A percentile compares a stretch with the other conserved stretches of the same genome.
Conservation (phyloP, 2,329 filamentous ascomycete genomes). For the Triangularia setosa region DNA sequence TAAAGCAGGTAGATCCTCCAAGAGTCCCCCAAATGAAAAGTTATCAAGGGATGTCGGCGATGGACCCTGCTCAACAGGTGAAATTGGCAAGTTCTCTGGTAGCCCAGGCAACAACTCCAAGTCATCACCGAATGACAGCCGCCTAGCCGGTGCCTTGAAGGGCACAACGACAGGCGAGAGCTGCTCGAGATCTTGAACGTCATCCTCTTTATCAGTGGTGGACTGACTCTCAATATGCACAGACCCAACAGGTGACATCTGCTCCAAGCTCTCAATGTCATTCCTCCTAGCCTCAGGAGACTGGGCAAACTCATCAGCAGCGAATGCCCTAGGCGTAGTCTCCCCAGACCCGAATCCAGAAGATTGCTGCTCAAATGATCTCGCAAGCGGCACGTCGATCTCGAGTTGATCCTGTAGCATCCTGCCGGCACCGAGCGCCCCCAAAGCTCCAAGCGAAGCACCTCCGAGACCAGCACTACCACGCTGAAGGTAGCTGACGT, state of each 20-base stretch:
- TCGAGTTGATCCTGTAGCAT: conserved; percentile 14
- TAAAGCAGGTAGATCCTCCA: not conserved
- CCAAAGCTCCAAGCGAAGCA: not conserved
- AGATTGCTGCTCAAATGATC: not conserved
- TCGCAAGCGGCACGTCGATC: not conserved
- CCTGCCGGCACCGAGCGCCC: not conserved
- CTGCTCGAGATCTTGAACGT: not conserved
- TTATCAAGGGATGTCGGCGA: not conserved
- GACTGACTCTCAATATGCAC: not conserved
- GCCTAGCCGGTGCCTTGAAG: not conserved
- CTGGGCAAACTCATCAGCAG: not conserved
- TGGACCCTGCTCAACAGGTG: conserved; percentile 11
- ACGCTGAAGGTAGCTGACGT: conserved; percentile 18
- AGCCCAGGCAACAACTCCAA: conserved; percentile 14
- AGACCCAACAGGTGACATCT: not conserved
- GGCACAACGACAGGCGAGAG: not conserved
- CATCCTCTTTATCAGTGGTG: not conserved
- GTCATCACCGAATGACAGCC: not conserved
- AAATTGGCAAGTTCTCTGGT: conserved; percentile 11
- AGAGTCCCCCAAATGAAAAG: not conserved
- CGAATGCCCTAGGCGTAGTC: conserved; percentile 16
- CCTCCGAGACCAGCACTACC: not conserved
- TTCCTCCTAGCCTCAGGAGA: not conserved
- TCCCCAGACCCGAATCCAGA: conserved; percentile 11
- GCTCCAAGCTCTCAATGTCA: not conserved